Evolutionary conservation across 257 asterid genomes (phyloP), one percentile per base, ranked within the genome.

Genomic region (Solanum appendiculatum): DNA sequence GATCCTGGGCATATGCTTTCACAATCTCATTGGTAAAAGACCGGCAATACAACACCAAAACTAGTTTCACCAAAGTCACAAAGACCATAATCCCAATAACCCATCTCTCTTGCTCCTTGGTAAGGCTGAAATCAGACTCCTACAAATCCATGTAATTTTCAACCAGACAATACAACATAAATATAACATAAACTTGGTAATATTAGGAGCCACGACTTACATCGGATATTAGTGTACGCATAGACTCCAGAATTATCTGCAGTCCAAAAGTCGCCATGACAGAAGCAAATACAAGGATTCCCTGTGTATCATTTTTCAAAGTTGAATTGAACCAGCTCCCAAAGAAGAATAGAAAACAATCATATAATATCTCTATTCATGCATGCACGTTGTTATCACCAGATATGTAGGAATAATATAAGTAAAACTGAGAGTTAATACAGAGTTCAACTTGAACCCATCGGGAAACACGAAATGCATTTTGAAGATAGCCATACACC

Each of bases 201-300:
- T 44, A 9, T 23, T 25, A 33, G 18, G 39, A 23, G 81, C 21
- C 48, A 37, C 64, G 25, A 88, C 94, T 89, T 88, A 91, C 94
- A 85, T 91, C 89, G 69, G 88, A 89, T 40, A 88, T 39, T 51
- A 92, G 88, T 18, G 93, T 90, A 83, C 93, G 93, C n/a, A 89
- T 23, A 39, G 93, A 91, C 83, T 92, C 94, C 91, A 91, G 73
- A 51, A 92, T 92, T 68, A 92, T 92, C 89, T 92, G 94, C 72
- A 92, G 88, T 48, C 94, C 94, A 12, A 92, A 86, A 88, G 94
- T 92, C 36, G 94, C 94, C 94, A 92, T 92, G 46, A 92, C 94
- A 82, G 94, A 92, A 60, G 94, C 94, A 88, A 92, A 92, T 56
- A 92, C 94, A n/a, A 92, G 94, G 85, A 92, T 92, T 82, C 94